Evolutionary conservation across 2,329 filamentous ascomycete genomes (phyloP), one percentile per base, ranked within the genome.

Genomic region (Cladosporium sp.): DNA sequence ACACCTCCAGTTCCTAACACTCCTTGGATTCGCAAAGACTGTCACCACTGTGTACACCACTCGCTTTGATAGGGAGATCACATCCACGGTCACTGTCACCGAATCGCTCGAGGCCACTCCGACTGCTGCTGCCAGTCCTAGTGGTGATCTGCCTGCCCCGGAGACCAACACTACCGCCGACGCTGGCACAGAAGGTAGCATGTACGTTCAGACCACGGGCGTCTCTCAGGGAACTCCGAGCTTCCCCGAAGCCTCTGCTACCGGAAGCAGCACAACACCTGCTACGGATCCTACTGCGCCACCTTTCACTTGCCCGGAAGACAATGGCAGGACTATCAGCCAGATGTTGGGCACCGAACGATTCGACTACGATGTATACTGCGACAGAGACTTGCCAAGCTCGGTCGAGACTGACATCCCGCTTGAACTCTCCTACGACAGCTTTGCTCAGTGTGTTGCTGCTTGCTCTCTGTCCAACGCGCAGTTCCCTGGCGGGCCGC

Each of bases 331-430:
- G 8, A 72, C 69, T 11, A 70, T 75, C 64, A 75, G 72, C 60
- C 73, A 77, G 66, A 66, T 78, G 62, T 67, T 77, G 26, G 72
- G 71, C 56, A 67, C 63, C 18, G 69, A 74, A 52, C 70, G 72
- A 44, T 78, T 74, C 68, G 73, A 74, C 65, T 78, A 75, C 67
- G 65, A 71, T n/a, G 67, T 77, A 23, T 67, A 71, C 33, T 78
- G 76, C 62, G 72, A 73, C 50, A 73, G 71, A n/a, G 72, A 74
- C 28, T 68, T 77, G n/a, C 58, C 58, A 26, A 52, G 56, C 21
- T 68, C 70, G 10, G 72, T 74, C 28, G 58, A 68, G 18, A 46
- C 40, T 46, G 40, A 21, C 8, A 70, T 73, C 28, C 70, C 72
- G 29, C 71, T 72, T 60, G 66, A 66, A 23, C 69, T 72, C 11